phyloP scores from a whole-genome alignment of 2,329 filamentous ascomycete genomes.

The Hymenotorrendiella dingleyae region DNA sequence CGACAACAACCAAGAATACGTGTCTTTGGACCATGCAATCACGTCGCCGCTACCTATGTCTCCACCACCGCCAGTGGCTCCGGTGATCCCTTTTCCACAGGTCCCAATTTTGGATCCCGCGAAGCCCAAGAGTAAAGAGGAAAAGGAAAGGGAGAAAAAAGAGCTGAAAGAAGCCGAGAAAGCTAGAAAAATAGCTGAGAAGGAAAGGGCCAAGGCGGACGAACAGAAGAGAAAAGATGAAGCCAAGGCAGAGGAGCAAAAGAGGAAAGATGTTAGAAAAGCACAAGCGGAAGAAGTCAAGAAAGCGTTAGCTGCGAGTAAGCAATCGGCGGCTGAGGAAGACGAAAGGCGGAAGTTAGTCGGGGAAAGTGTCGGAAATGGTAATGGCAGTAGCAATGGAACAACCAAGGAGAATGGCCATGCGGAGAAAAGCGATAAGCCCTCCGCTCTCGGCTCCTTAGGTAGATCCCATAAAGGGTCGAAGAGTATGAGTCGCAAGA shows the following conservation, averaged over 20 bases:
- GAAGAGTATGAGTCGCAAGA: conserved; percentile 72
- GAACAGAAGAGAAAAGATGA: conserved; percentile 35
- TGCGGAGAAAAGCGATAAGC: conserved; percentile 32
- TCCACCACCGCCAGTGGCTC: conserved; percentile 28
- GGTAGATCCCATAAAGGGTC: conserved; percentile 61
- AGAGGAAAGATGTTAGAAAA: conserved; percentile 36
- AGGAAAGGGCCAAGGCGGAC: conserved; percentile 38
- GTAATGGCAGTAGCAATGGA: conserved; percentile 5
- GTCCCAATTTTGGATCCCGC: conserved; percentile 18
- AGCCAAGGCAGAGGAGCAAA: conserved; percentile 19
- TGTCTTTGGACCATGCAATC: conserved; percentile 57
- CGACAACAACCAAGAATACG: conserved; percentile 48
- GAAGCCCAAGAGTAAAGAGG: conserved; percentile 47
- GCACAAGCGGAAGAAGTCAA: conserved; percentile 49
- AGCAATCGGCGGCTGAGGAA: conserved; percentile 50
- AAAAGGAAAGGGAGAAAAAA: conserved; percentile 63
- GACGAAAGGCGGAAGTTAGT: conserved; percentile 47
- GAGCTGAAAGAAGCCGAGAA: conserved; percentile 52
- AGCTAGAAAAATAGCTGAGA: conserved; percentile 29
- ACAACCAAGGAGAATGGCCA: conserved; percentile 22
- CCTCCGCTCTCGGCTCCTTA: conserved; percentile 32
- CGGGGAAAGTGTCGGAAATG: conserved; percentile 35
- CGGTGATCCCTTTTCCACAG: conserved; percentile 28
- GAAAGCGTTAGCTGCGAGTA: conserved; percentile 52
- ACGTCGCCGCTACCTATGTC: conserved; percentile 48